Evolutionary conservation across 805 yeast species (phyloP), one percentile per base, ranked within the genome.

Genomic region (Nakazawaea anatomiae): DNA sequence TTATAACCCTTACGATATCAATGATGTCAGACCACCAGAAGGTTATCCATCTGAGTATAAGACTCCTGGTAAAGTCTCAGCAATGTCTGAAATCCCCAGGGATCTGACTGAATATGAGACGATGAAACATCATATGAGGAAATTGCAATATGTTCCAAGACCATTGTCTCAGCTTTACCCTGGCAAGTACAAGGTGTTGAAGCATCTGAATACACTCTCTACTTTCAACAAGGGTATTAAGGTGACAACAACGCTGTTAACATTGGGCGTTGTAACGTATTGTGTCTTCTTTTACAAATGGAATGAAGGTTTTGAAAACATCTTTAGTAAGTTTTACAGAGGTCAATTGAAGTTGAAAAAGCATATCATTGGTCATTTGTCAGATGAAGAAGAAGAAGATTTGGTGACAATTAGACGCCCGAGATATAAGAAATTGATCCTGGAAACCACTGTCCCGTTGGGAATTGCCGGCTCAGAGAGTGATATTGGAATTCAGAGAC

Each of bases 31-130:
- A 44, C 96, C 96, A 0, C 78, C 95, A 0, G 82, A 83, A 61
- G 96, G 96, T 2, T 88, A 89, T 56, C 96, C 96, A 1, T 83
- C 90, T 29, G 96, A 88, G 63, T 89, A 75, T 69, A 73, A 77
- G 52, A 67, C 83, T 1, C 92, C 94, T 0, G 83, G 87, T 1
- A 70, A 73, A 41, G 73, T 78, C 34, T 81, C 86, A 30, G 81
- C 62, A 49, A 55, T 60, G 3, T 67, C 68, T 4, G 55, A 55
- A 6, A 67, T 82, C n/a, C 90, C 91, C 4, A 74, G 74, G 57
- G 82, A 77, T 57, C 82, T 88, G 6, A 73, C 84, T 1, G 89
- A 85, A 63, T 85, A 81, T 61, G 77, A 80, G 55, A 79, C 76
- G 58, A 80, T 87, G 58, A 77, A 84, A 58, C 83, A 85, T 47